phyloP scores from a whole-genome alignment of 1,284 basidiomycete genomes.

The Fomitopsis schrenkii region DNA sequence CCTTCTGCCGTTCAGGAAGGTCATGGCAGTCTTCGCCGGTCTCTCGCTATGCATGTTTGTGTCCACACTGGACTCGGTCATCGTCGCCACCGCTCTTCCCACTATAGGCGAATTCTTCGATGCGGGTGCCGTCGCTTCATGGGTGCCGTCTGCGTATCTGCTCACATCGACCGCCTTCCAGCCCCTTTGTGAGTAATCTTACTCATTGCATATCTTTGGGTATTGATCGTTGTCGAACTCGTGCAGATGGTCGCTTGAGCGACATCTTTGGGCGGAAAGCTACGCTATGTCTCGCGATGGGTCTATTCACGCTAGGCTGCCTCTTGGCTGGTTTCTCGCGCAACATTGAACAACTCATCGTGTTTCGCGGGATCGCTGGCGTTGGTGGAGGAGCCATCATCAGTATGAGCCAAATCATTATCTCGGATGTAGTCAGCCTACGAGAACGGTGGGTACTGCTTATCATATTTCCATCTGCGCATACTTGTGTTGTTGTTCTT shows the following conservation, averaged over 20 bases:
- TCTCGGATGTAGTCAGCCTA: slow-evolving; percentile 61
- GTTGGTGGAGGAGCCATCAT: slow-evolving; percentile 66
- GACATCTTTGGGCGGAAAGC: slow-evolving; percentile 78
- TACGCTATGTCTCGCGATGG: slow-evolving; percentile 55
- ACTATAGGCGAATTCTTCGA: slow-evolving; percentile 65
- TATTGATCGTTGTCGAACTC: background rate
- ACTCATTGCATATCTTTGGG: background rate
- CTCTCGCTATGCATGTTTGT: slow-evolving; percentile 58
- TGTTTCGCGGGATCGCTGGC: slow-evolving; percentile 67
- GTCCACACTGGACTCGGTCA: slow-evolving; percentile 56
- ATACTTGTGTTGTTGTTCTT: too few relatives aligned
- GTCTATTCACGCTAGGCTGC: slow-evolving; percentile 60
- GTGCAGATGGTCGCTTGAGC: slow-evolving; percentile 56
- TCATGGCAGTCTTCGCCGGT: slow-evolving; percentile 59
- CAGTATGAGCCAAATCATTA: slow-evolving; percentile 61
- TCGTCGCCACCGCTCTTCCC: slow-evolving; percentile 68
- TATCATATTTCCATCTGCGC: too few relatives aligned
- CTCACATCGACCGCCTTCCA: slow-evolving; percentile 67
- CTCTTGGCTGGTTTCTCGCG: slow-evolving; percentile 56
- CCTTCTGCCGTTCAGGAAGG: slow-evolving; percentile 63
- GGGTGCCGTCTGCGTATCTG: slow-evolving; percentile 68
- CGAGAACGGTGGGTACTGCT: slow-evolving; percentile 43
- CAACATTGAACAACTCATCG: slow-evolving; percentile 67
- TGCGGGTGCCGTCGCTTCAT: slow-evolving; percentile 61
- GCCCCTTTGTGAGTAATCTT: slow-evolving; percentile 31